Conservation (phyloP, 345 rosid species). For the Bruguiera parviflora region DNA sequence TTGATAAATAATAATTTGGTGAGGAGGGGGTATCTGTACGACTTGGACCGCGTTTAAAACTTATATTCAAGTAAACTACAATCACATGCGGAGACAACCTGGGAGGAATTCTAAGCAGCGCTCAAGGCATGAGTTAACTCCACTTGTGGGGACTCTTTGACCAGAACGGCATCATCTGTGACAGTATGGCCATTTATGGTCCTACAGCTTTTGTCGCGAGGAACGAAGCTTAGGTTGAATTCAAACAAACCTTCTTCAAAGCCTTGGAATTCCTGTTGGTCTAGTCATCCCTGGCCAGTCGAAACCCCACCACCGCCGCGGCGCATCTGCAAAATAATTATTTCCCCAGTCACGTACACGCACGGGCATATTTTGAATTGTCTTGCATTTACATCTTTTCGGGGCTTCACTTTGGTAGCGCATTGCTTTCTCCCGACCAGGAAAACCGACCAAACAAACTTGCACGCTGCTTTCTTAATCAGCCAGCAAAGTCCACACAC, state of each 20-base stretch:
- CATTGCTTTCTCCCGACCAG: slow-evolving; percentile 28
- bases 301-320: slow-evolving; percentile 4
- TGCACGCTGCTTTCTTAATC: slow-evolving; percentile 7
- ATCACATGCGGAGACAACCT: slow-evolving; percentile 36
- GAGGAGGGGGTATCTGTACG: neutral
- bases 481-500: neutral
- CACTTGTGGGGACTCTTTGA: slow-evolving; percentile 16
- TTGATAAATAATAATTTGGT: neutral
- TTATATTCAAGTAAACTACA: slow-evolving; percentile 10
- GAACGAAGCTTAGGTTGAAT: slow-evolving; percentile 5
- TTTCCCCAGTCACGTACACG: neutral
- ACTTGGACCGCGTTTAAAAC: slow-evolving; percentile 6
- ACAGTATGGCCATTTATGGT: slow-evolving; percentile 19
- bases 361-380: slow-evolving; percentile 13
- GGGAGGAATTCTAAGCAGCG: slow-evolving; percentile 14
- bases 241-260: slow-evolving; percentile 3
- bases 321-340: slow-evolving; percentile 3
- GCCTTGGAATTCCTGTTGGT: slow-evolving; percentile 7
- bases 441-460: neutral
- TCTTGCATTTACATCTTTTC: slow-evolving; percentile 15
- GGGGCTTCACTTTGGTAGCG: slow-evolving; percentile 11
- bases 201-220: slow-evolving; percentile 16
- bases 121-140: slow-evolving; percentile 8
- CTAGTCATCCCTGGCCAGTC: neutral
- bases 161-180: slow-evolving; percentile 2